A percentile compares a stretch with the other conserved stretches of the same genome.
These are phyloP conservation scores for Jasminum sambac DNA, from an alignment of 257 asterid species.

Conservation along the genomic window DNA sequence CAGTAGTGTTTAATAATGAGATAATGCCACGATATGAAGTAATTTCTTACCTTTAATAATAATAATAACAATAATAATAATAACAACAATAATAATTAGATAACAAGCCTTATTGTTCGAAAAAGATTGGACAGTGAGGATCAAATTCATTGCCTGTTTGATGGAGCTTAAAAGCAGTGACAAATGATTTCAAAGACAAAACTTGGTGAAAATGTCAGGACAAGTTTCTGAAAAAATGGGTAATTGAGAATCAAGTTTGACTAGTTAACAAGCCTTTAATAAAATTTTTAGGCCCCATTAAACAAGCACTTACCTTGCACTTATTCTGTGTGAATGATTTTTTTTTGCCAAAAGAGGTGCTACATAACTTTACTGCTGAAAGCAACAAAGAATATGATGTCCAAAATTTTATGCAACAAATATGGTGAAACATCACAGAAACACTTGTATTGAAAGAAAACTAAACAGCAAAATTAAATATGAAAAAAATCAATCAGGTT, in stretches of 20 bases:
- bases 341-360: neutral
- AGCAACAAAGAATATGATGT: neutral
- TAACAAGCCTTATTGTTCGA: neutral
- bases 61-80: too few species aligned
- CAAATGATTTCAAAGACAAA: too few species aligned
- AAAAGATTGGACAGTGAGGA: neutral
- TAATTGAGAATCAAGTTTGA: too few species aligned
- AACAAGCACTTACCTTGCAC: neutral
- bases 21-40: too few species aligned
- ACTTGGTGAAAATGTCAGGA: too few species aligned
- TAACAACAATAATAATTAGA: too few species aligned
- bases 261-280: too few species aligned
- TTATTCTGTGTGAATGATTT: neutral
- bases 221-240: too few species aligned
- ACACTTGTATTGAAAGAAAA: constrained; percentile 15
- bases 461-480: neutral
- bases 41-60: neutral
- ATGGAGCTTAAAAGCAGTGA: too few species aligned
- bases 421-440: neutral
- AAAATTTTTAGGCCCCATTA: too few species aligned
- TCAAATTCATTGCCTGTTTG: neutral
- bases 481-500: constrained; percentile 12
- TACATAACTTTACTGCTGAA: neutral
- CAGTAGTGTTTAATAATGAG: too few species aligned
- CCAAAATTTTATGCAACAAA: neutral